These are phyloP conservation scores for Rhodotorula babjevae DNA, from an alignment of 768 basidiomycete species.

Conservation along the genomic window DNA sequence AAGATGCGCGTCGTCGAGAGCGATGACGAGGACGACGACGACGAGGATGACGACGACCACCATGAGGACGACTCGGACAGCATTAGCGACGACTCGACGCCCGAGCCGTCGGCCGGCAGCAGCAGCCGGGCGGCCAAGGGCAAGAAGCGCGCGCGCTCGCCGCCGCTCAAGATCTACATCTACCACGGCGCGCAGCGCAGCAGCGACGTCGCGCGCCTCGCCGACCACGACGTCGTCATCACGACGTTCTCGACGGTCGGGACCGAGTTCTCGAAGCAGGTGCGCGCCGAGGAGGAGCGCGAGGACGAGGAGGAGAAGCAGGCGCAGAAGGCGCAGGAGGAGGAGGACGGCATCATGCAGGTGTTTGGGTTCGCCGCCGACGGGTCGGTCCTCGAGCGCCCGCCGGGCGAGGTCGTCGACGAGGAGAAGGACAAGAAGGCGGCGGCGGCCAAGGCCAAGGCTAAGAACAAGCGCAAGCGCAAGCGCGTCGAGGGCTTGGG, in stretches of 20 bases:
- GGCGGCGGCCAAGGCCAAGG: slow-evolving; percentile 48
- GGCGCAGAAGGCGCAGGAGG: slow-evolving; percentile 22
- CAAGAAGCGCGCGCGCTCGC: slow-evolving; percentile 24
- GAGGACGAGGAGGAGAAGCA: slow-evolving; percentile 60
- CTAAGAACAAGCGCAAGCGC: slow-evolving; percentile 64
- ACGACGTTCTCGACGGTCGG: slow-evolving; percentile 95
- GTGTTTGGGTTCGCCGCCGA: slow-evolving; percentile 65
- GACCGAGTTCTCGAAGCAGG: slow-evolving; percentile 88
- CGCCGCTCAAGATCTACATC: slow-evolving; percentile 62
- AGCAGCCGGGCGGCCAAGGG: neutral
- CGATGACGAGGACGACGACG: slow-evolving; percentile 12
- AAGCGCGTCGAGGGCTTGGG: slow-evolving; percentile 62
- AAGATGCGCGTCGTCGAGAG: slow-evolving; percentile 19
- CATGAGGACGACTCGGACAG: neutral
- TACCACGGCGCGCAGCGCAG: slow-evolving; percentile 89
- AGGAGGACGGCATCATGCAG: slow-evolving; percentile 49
- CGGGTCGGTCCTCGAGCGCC: slow-evolving; percentile 55
- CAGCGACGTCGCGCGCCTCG: slow-evolving; percentile 77
- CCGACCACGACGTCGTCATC: slow-evolving; percentile 93
- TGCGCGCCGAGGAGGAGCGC: slow-evolving; percentile 57
- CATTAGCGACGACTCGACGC: slow-evolving; percentile 8
- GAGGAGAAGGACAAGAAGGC: slow-evolving; percentile 63
- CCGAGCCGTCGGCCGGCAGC: neutral
- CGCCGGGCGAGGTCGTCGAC: slow-evolving; percentile 33
- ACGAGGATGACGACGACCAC: neutral